Evolutionary conservation across 2,329 filamentous ascomycete species (phyloP).

Genomic region (Stagonosporopsis tanaceti): DNA sequence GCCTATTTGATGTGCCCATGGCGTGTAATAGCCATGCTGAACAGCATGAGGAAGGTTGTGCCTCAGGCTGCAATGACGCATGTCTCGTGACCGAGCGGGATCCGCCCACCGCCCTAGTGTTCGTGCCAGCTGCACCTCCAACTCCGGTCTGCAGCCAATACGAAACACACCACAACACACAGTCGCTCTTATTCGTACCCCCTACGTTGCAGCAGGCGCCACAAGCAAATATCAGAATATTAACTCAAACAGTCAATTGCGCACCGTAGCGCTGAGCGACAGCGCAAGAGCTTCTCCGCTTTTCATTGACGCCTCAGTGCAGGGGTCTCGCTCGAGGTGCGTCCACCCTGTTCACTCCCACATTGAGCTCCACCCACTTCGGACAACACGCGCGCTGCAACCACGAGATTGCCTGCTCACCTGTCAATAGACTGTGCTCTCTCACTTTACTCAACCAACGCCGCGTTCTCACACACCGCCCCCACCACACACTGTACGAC

Average conservation of each 20-base stretch:
- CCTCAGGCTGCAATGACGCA: constrained; percentile 9
- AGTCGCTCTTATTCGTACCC: constrained; percentile 26
- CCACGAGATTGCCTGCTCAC: not conserved
- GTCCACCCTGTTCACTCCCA: constrained; percentile 37
- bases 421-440: not conserved
- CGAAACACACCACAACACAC: constrained; percentile 35
- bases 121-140: constrained; percentile 14
- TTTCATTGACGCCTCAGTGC: constrained; percentile 37
- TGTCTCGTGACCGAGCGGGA: constrained; percentile 2
- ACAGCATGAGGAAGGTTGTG: not conserved
- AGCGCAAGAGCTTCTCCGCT: constrained; percentile 34
- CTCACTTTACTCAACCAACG: not conserved
- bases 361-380: constrained; percentile 26
- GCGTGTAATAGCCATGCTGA: no score
- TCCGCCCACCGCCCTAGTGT: constrained; percentile 1
- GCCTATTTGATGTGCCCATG: not conserved
- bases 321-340: constrained; percentile 31
- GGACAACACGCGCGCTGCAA: constrained; percentile 9
- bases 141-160: constrained; percentile 10
- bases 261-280: constrained; percentile 6
- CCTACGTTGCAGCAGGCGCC: constrained; percentile 13
- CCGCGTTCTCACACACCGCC: constrained; percentile 15
- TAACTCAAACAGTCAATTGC: constrained; percentile 16
- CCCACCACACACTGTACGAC: constrained; percentile 23
- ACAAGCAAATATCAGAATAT: constrained; percentile 4